phyloP scores from a whole-genome alignment of 2,329 filamentous ascomycete genomes.

The Ophiostoma sp. region DNA sequence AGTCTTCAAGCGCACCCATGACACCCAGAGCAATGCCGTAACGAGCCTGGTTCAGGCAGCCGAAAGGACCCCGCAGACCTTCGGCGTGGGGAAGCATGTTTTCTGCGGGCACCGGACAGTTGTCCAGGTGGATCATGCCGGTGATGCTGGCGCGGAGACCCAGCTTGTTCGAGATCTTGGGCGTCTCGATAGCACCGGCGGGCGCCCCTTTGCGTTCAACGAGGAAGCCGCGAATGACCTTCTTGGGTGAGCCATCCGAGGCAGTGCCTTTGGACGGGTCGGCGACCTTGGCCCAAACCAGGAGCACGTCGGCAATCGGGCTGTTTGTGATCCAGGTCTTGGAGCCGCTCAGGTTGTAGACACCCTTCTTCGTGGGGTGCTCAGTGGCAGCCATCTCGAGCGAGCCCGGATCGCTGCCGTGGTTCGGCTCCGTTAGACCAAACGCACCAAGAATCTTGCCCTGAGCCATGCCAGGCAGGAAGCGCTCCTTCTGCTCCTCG shows the following conservation, averaged over 20 bases:
- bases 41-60: constrained; percentile 87
- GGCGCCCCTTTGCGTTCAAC: constrained; percentile 82
- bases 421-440: constrained; percentile 81
- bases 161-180: constrained; percentile 89
- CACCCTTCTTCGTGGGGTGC: constrained; percentile 72
- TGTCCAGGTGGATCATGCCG: constrained; percentile 95
- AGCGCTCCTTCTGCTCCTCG: constrained; percentile 72
- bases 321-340: constrained; percentile 95
- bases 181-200: constrained; percentile 83
- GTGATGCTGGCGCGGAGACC: constrained; percentile 89
- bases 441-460: constrained; percentile 75
- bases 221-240: constrained; percentile 74
- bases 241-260: constrained; percentile 23
- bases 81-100: constrained; percentile 94
- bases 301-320: constrained; percentile 71
- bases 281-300: constrained; percentile 90
- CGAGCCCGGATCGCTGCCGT: constrained; percentile 77
- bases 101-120: constrained; percentile 76
- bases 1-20: constrained; percentile 92
- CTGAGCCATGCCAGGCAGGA: constrained; percentile 68
- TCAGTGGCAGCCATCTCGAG: constrained; percentile 76
- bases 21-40: constrained; percentile 92
- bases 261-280: constrained; percentile 65
- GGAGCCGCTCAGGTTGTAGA: constrained; percentile 65
- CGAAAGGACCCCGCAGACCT: constrained; percentile 82